Conservation (phyloP, 192 early-diverging fungal genomes). For the Physocladia obscura region DNA sequence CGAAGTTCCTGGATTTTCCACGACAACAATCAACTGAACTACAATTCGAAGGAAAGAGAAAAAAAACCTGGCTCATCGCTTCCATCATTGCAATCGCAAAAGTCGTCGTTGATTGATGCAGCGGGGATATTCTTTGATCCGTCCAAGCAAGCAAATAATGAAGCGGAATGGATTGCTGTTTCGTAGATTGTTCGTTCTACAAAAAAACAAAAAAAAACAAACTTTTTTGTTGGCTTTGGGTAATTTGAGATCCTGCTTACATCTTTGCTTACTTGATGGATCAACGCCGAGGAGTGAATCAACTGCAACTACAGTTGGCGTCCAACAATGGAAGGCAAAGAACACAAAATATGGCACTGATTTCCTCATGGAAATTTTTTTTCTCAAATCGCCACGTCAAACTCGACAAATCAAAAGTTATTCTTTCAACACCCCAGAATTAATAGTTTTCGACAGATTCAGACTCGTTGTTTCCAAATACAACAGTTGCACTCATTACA, state of each 20-base stretch:
- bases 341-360: too few species aligned
- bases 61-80: constrained; percentile 86
- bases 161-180: neutral
- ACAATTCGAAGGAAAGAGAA: neutral
- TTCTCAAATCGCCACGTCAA: too few species aligned
- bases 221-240: neutral
- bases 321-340: too few species aligned
- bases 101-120: constrained; percentile 88
- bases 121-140: constrained; percentile 67
- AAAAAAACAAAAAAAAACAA: too few species aligned
- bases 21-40: neutral
- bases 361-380: too few species aligned
- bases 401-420: too few species aligned
- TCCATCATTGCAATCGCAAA: constrained; percentile 94
- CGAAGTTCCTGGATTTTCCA: constrained; percentile 68
- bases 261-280: neutral
- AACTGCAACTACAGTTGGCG: neutral
- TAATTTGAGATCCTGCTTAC: neutral
- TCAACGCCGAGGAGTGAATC: constrained; percentile 8
- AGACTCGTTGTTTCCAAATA: too few species aligned
- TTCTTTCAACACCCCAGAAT: too few species aligned
- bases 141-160: constrained; percentile 66
- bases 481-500: too few species aligned
- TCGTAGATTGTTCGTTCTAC: neutral
- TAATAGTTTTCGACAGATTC: too few species aligned